Evolutionary conservation across 768 basidiomycete genomes (phyloP).

Genomic region (Psilocybe cyanescens): DNA sequence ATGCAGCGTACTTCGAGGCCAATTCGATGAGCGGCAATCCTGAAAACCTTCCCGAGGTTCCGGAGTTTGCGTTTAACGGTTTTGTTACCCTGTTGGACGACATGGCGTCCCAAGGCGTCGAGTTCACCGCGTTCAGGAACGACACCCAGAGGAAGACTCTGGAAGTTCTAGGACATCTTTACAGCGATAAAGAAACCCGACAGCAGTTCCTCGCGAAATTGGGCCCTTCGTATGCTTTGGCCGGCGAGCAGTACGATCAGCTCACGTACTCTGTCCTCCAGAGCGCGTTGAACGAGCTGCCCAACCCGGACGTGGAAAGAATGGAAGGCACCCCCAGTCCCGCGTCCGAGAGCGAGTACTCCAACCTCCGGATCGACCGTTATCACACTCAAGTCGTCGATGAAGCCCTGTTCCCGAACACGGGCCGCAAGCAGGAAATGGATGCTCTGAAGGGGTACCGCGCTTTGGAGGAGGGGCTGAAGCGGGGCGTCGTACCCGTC

Average conservation of each 20-base stretch:
- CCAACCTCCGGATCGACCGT: conserved; percentile 13
- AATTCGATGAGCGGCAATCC: conserved; percentile 31
- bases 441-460: conserved; percentile 41
- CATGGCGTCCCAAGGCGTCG: conserved; percentile 35
- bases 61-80: conserved; percentile 38
- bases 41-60: conserved; percentile 18
- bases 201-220: conserved; percentile 30
- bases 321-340: conserved; percentile 3
- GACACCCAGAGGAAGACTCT: conserved; percentile 30
- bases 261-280: conserved; percentile 23
- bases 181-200: conserved; percentile 27
- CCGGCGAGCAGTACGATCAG: conserved; percentile 25
- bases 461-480: conserved; percentile 49
- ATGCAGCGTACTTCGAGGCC: conserved; percentile 40
- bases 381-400: conserved; percentile 16
- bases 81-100: conserved; percentile 45
- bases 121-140: conserved; percentile 30
- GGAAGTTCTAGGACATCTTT: conserved; percentile 25
- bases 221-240: conserved; percentile 33
- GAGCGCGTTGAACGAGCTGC: conserved; percentile 18
- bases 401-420: neutral
- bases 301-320: neutral
- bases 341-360: conserved; percentile 13
- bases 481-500: conserved; percentile 50
- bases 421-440: neutral